Conservation (phyloP, 2,329 filamentous ascomycete species). For the Remersonia thermophila region DNA sequence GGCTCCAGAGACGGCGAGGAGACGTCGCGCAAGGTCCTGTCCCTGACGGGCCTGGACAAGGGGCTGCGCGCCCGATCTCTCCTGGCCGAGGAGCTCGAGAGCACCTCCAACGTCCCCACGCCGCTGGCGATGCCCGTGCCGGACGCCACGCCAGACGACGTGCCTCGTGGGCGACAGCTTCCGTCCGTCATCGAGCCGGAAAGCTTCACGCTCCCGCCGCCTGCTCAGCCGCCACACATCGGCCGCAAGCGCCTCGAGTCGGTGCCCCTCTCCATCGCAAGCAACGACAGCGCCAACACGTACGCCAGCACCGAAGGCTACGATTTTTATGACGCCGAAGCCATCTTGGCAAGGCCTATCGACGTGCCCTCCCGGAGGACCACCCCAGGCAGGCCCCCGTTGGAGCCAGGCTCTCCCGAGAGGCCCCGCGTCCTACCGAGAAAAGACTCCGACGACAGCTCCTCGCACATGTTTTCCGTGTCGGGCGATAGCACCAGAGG, state of each 20-base stretch:
- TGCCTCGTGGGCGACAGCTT: too few relatives aligned
- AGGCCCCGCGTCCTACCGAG: conserved; percentile 21
- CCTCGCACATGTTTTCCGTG: conserved; percentile 45
- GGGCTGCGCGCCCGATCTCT: conserved; percentile 30
- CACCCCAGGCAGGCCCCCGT: conserved; percentile 25
- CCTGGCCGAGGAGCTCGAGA: conserved; percentile 45
- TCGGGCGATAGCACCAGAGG: conserved; percentile 35
- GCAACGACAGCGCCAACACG: conserved; percentile 35
- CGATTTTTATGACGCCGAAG: conserved; percentile 53
- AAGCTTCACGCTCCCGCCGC: conserved; percentile 38
- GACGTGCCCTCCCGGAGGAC: conserved; percentile 36
- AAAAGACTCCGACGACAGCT: conserved; percentile 48
- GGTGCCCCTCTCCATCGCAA: conserved; percentile 36
- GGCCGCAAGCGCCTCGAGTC: conserved; percentile 37
- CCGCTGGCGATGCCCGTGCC: conserved; percentile 43
- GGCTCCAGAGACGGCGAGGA: conserved; percentile 22
- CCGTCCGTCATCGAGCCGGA: conserved; percentile 34
- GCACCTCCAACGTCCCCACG: conserved; percentile 50
- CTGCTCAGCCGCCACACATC: conserved; percentile 25
- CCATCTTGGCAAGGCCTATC: conserved; percentile 33
- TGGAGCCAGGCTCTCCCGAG: conserved; percentile 23
- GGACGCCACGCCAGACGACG: conserved; percentile 18
- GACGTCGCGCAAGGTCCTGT: conserved; percentile 25
- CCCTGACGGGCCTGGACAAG: conserved; percentile 24
- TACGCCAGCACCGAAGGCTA: conserved; percentile 45